A percentile compares a stretch with the other conserved stretches of the same genome.
Evolutionary conservation across 768 basidiomycete species (phyloP).

Genomic region (Pleurotus salmoneostramineus): DNA sequence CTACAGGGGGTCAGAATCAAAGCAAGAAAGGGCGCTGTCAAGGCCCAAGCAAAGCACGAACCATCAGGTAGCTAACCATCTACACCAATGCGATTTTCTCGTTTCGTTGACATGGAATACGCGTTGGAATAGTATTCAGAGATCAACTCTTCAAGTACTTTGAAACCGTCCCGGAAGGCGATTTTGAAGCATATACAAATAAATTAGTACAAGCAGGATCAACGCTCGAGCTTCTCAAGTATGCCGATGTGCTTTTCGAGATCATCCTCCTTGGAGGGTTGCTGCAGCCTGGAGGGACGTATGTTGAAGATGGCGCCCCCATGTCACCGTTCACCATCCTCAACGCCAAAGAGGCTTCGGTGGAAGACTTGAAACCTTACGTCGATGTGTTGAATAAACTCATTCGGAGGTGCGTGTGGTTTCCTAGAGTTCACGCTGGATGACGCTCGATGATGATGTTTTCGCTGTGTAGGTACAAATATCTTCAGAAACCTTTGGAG

Average conservation of each 20-base stretch:
- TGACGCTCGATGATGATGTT: constrained; percentile 7
- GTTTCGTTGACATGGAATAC: constrained; percentile 5
- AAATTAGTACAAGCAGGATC: constrained; percentile 91
- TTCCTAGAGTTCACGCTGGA: background rate
- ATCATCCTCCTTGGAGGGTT: constrained; percentile 93
- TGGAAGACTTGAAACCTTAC: constrained; percentile 89
- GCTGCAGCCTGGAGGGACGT: constrained; percentile 92
- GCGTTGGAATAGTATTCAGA: constrained; percentile 65
- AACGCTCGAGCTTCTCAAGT: constrained; percentile 93
- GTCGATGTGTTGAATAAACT: constrained; percentile 94
- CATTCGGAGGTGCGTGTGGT: constrained; percentile 70
- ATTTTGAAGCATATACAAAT: constrained; percentile 78
- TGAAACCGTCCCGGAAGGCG: constrained; percentile 72
- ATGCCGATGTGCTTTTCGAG: constrained; percentile 96
- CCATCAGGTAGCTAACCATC: too few species aligned
- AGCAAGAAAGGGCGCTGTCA: constrained; percentile 90
- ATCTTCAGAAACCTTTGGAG: constrained; percentile 96
- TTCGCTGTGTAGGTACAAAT: constrained; percentile 76
- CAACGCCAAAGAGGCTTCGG: constrained; percentile 72
- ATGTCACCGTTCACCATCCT: constrained; percentile 87
- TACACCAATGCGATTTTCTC: too few species aligned
- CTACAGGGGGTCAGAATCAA: constrained; percentile 91
- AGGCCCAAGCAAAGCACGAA: constrained; percentile 93
- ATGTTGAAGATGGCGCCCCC: constrained; percentile 83
- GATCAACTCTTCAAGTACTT: constrained; percentile 91